Base-by-base conservation (phyloP, 2,329 filamentous ascomycete genomes). In the Colletotrichum zoysiae region DNA sequence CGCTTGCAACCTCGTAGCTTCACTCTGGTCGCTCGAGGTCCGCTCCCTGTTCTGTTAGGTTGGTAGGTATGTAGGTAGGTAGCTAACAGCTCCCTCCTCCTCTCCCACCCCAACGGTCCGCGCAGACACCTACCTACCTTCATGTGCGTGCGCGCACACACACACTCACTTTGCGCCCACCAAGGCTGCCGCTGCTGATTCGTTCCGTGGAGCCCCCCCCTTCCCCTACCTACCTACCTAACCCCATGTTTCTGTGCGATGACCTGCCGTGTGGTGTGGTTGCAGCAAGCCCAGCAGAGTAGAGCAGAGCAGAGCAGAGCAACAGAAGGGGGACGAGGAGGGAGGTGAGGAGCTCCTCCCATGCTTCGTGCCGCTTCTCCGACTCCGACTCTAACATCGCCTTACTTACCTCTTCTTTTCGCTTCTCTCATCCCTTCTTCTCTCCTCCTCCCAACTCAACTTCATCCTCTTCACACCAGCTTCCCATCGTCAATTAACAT, bases 401-500 rank as follows among this genome's bases (percentile, higher is more conserved):
- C 71, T 74, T 70, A 73, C 71, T 74, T 70, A 73, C 50, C 57
- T 67, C 66, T 73, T 70, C 59, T 70, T 73, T 60, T 60, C 60
- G 67, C 67, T 70, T 70, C 67, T 58, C 53, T 70, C 64, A 18
- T 57, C 20, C 30, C 33, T 56, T 56, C 38, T 44, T 35, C 23
- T 38, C 23, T 38, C 50, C 23, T 38, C 38, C 33, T 48, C 62
- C 40, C 40, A 57, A 50, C 46, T 46, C 63, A 67, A 59, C 70
- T 44, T 59, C 63, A 42, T 38, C 72, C 53, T 40, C 38, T 44
- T 18, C 30, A 50, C 23, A 60, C 30, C 61, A 61, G 57, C 62
- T 65, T n/a, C 30, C 30, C 46, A 57, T 55, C 60, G 20, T 23
- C 70, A 73, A 59, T 67, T 56, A 44, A 59, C 59, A 56, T 57